phyloP scores from a whole-genome alignment of 2,329 filamentous ascomycete genomes.

The Trichoderma sp. region DNA sequence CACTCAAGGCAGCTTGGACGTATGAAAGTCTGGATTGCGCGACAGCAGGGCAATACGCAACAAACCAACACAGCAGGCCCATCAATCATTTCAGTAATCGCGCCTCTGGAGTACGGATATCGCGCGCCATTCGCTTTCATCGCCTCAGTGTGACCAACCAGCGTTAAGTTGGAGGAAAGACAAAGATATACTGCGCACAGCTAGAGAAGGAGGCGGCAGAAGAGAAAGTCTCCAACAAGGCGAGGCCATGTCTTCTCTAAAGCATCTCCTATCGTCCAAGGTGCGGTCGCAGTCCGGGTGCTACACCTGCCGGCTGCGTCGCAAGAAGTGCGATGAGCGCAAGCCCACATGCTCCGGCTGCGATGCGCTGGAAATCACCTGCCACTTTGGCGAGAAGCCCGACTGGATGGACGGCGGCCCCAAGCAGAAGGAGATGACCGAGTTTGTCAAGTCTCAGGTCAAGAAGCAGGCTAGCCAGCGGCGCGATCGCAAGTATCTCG shows the following conservation, averaged over 20 bases:
- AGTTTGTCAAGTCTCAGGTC: constrained; percentile 60
- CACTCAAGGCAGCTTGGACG: neutral
- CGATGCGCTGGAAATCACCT: constrained; percentile 58
- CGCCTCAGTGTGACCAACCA: neutral
- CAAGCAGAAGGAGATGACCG: constrained; percentile 55
- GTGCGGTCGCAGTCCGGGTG: constrained; percentile 54
- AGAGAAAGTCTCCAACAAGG: neutral
- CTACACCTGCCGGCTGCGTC: constrained; percentile 64
- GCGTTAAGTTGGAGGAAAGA: neutral
- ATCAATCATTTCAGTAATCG: neutral
- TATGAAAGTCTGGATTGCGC: neutral
- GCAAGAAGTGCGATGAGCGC: constrained; percentile 64
- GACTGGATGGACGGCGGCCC: constrained; percentile 61
- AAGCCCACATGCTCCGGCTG: constrained; percentile 58
- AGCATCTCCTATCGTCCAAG: constrained; percentile 26
- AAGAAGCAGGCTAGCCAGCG: constrained; percentile 57
- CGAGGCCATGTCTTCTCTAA: constrained; percentile 20
- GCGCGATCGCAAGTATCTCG: constrained; percentile 54
- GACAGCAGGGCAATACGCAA: neutral
- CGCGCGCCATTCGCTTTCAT: neutral
- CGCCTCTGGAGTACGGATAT: neutral
- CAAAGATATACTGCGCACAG: neutral
- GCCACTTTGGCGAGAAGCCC: constrained; percentile 58
- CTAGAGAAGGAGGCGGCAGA: neutral
- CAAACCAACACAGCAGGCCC: neutral